A percentile compares a stretch with the other conserved stretches of the same genome.
Conservation (phyloP, 257 asterid species). For the Solanum gandarillasii region DNA sequence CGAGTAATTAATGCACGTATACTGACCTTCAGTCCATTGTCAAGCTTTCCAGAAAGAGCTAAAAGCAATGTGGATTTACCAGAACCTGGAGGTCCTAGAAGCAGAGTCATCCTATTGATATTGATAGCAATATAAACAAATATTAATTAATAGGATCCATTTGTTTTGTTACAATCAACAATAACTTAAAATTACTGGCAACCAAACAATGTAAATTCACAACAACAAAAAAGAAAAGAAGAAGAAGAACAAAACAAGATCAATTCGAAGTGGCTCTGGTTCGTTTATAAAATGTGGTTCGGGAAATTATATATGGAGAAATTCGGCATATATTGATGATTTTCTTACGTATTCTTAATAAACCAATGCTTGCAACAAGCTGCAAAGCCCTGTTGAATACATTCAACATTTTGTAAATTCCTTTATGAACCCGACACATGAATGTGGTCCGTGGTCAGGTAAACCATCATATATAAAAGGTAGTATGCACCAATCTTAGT, state of each 20-base stretch:
- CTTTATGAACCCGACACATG: not conserved
- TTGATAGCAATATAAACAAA: slow-evolving; percentile 1
- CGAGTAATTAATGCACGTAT: not conserved
- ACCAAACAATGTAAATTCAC: not conserved
- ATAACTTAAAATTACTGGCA: not conserved
- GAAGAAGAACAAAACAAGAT: not conserved
- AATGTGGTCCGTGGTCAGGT: not conserved
- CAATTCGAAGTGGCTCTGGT: not conserved
- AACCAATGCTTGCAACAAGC: not conserved
- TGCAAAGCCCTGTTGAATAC: not conserved
- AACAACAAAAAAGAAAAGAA: not conserved
- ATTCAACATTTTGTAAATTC: not conserved
- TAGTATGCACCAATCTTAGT: not conserved
- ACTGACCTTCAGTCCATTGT: slow-evolving; percentile 58
- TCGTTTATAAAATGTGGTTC: not conserved
- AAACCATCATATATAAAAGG: not conserved
- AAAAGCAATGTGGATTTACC: slow-evolving; percentile 74
- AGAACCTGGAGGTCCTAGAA: slow-evolving; percentile 90
- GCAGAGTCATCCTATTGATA: slow-evolving; percentile 62
- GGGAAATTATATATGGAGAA: not conserved
- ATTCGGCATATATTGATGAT: not conserved
- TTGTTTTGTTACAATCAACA: not conserved
- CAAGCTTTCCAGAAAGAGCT: slow-evolving; percentile 82
- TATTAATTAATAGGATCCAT: not conserved
- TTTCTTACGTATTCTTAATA: not conserved